phyloP scores from a whole-genome alignment of 2,329 filamentous ascomycete species.

The Didymellaceae sp. region DNA sequence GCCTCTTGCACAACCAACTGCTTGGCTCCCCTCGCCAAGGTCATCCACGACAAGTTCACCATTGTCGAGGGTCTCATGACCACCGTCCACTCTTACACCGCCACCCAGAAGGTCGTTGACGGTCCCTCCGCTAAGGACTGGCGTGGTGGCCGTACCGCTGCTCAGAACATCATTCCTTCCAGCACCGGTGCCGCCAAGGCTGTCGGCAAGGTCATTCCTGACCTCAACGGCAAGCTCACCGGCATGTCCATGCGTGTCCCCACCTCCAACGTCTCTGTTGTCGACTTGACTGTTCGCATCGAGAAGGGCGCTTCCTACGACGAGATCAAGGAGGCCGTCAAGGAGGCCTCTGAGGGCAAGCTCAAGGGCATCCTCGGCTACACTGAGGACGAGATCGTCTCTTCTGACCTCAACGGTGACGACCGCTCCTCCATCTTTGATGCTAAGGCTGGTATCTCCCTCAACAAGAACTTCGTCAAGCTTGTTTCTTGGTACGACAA shows the following conservation, averaged over 20 bases:
- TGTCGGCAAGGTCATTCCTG: slow-evolving; percentile 99
- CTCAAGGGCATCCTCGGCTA: slow-evolving; percentile 93
- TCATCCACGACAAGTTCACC: slow-evolving; percentile 97
- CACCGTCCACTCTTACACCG: slow-evolving; percentile 99
- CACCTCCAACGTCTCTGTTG: slow-evolving; percentile 97
- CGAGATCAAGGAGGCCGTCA: slow-evolving; percentile 90
- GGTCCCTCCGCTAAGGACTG: slow-evolving; percentile 98
- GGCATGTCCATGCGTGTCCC: slow-evolving; percentile 99
- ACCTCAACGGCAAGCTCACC: slow-evolving; percentile 98
- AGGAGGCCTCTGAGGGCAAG: slow-evolving; percentile 78
- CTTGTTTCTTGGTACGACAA: slow-evolving; percentile 98
- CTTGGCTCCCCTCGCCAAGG: slow-evolving; percentile 98
- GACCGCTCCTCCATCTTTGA: slow-evolving; percentile 97
- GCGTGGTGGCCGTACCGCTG: slow-evolving; percentile 97
- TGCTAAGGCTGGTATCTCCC: slow-evolving; percentile 97
- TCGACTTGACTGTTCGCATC: slow-evolving; percentile 92
- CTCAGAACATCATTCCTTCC: slow-evolving; percentile 99
- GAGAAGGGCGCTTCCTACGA: slow-evolving; percentile 90
- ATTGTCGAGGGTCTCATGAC: slow-evolving; percentile 99
- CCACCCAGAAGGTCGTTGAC: slow-evolving; percentile 99
- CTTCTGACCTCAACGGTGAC: slow-evolving; percentile 91
- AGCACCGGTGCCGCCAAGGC: slow-evolving; percentile 99
- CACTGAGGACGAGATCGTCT: slow-evolving; percentile 97
- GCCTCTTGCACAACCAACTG: slow-evolving; percentile 99
- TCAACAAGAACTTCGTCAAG: slow-evolving; percentile 99